Evolutionary conservation across 164 flowering plant species (phyloP), one percentile per base, ranked within the genome.

Genomic region (Protea cynaroides): DNA sequence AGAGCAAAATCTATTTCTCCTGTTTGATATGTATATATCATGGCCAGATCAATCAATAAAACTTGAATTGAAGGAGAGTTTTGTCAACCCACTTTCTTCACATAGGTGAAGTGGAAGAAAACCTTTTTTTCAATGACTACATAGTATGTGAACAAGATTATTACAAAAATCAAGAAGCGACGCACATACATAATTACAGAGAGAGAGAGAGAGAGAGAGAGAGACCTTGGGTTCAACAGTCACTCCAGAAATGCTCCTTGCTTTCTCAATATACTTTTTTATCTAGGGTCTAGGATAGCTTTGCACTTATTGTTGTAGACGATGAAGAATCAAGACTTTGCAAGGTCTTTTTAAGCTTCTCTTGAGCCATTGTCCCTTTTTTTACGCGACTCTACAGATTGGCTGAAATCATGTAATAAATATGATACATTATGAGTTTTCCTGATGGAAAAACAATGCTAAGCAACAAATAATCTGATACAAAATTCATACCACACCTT

Each of bases 311-410:
- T 80, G 63, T 88, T 86, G 71, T 94, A 91, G 24, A 79, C 25
- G 72, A 91, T n/a, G n/a, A n/a, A 90, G 68, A 89, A 91, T 21
- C 96, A n/a, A n/a, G n/a, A n/a, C 97, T 73, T 84, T 89, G 36
- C 78, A 74, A 61, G 88, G 92, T 78, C 66, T 71, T 87, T 62
- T 91, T 91, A 74, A 83, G 71, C 77, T 84, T 85, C 59, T 87
- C 90, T 60, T 78, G 75, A 53, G 87, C 75, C 96, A 93, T 84
- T 63, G 72, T 82, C 56, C 98, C 97, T 70, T 88, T 93, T 80
- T 78, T 86, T 44, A 89, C 95, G 62, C 84, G 93, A 76, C 97
- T 90, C 73, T 82, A 86, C 76, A 93, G 68, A 78, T 90, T 93
- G 29, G 91, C 98, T 93, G 84, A 60, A 65, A 49, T 40, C 18